Base-by-base conservation (phyloP, 352 stramenopile species). In the Phytophthora multivora region DNA sequence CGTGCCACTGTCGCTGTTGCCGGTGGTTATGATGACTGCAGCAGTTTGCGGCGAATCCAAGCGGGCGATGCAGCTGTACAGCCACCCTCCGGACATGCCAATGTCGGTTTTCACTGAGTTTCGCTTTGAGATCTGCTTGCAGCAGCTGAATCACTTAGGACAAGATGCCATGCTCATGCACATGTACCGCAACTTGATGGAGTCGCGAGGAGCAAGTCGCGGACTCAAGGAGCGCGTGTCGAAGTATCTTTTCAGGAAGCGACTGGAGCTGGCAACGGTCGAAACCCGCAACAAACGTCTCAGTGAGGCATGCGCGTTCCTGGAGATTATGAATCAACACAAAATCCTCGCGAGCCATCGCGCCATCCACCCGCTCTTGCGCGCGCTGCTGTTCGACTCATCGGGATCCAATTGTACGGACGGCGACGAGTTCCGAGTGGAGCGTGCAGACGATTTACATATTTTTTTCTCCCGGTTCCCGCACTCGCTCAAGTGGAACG, bases 21-120 rank as follows among this genome's bases (percentile, higher is more conserved):
- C 81, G 18, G 79, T 76, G 30, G 59, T 93, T 25, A 75, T 93
- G 63, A 74, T 71, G 55, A 73, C 81, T 26, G 84, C 81, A 10
- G 79, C 80, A 5, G 71, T 86, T 60, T 71, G 77, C 40, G 77
- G 73, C 10, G 63, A 84, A 50, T 61, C 85, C 2, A 49, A 84
- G 25, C 76, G 80, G 0, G 84, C 80, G 23, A 91, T 93, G 81
- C 66, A 71, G n/a, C 51, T 89, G 19, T 91, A 93, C 52, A 55
- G 54, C 16, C 75, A 86, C 30, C 64, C 72, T 2, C 51, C 59
- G 0, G 54, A 83, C 13, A 71, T 65, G 6, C 30, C 57, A 2
- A 80, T 90, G 74, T 67, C 61, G 19, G 38, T 33, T 2, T 88
- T 78, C 43, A 83, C 73, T 1, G 75, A 90, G 57, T 82, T 80